Evolutionary conservation across 1,139 yeast species (phyloP), one percentile per base, ranked within the genome.

Genomic region (Pichia kudriavzevii): DNA sequence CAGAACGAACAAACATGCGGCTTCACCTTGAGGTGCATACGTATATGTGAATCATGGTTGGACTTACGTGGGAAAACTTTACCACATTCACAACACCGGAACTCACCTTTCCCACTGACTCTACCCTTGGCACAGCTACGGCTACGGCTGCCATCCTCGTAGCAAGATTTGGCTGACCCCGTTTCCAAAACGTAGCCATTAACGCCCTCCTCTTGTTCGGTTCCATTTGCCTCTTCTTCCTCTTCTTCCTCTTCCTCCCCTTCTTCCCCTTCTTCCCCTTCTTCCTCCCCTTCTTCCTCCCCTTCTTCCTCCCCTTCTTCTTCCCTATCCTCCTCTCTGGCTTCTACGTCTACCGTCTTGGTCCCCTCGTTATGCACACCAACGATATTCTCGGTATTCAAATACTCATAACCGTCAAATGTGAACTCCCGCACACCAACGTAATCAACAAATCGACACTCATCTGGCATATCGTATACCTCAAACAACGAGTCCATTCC

Each of bases 1-100:
- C 98, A 91, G 7, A 80, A 73, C 11, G 74, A 67, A 60, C 98
- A 91, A 16, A 75, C 70, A 55, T 79, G 88, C 7, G 98, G 98
- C 40, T 94, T 67, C 53, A 87, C 96, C 54, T 85, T 91, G 0
- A 96, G 84, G 57, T 91, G 98, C 0, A 96, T 87, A 40, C 96
- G 65, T 50, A 83, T 64, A 60, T 91, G 98, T 0, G 95, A 84
- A 48, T 91, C 83, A 50, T 91, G 66, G 53, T 91, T 91, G 57
- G 91, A 91, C 0, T 95, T 95, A 38, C 97, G 63, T 4, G 97
- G 88, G 56, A 91, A 91, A 31, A 79, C 63, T 56, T 85, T 87
- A 28, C 80, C 91, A 59, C 98, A 91, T 33, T 43, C 78, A 77
- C 56, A 97, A 91, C 1, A 83, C 81, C 57, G 76, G 87, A 11